These are phyloP conservation scores for Aspergillus sp. DNA, from an alignment of 2,329 filamentous ascomycete species.

Conservation along the genomic window DNA sequence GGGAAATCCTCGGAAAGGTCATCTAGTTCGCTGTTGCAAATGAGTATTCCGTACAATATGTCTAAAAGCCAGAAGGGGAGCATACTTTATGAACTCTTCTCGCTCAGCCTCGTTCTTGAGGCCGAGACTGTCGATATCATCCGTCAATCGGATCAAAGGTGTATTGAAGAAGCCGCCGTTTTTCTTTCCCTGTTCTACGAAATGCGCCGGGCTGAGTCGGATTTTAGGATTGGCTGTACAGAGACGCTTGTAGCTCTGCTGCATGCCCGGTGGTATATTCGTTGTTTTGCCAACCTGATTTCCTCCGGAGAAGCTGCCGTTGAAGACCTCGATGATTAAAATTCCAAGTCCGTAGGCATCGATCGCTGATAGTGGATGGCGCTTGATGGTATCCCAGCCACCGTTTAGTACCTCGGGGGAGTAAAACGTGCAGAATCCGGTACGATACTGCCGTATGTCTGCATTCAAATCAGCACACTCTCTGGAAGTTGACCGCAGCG, in stretches of 20 bases:
- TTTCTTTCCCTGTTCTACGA: slow-evolving; percentile 82
- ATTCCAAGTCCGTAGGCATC: slow-evolving; percentile 85
- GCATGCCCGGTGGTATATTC: slow-evolving; percentile 80
- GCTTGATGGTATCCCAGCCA: slow-evolving; percentile 90
- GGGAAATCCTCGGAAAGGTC: slow-evolving; percentile 88
- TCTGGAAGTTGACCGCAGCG: background rate
- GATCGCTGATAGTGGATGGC: slow-evolving; percentile 71
- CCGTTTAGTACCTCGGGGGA: slow-evolving; percentile 79
- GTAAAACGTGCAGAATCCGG: slow-evolving; percentile 81
- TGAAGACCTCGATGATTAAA: slow-evolving; percentile 86
- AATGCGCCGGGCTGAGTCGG: slow-evolving; percentile 75
- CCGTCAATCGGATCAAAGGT: slow-evolving; percentile 82
- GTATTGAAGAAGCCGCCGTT: slow-evolving; percentile 87
- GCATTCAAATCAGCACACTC: slow-evolving; percentile 9
- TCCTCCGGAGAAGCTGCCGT: slow-evolving; percentile 68
- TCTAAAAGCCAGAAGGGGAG: slow-evolving; percentile 2
- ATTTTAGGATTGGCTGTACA: slow-evolving; percentile 86
- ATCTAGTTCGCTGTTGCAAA: slow-evolving; percentile 62
- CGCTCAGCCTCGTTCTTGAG: slow-evolving; percentile 80
- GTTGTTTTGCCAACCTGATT: slow-evolving; percentile 85
- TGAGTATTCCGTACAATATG: slow-evolving; percentile 14
- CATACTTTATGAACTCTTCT: slow-evolving; percentile 72
- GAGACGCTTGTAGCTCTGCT: slow-evolving; percentile 83
- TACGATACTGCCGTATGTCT: slow-evolving; percentile 82
- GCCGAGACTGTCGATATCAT: slow-evolving; percentile 88